These are phyloP conservation scores for Linnemannia zychae DNA, from an alignment of 192 early-diverging fungal genomes.

Conservation along the genomic window DNA sequence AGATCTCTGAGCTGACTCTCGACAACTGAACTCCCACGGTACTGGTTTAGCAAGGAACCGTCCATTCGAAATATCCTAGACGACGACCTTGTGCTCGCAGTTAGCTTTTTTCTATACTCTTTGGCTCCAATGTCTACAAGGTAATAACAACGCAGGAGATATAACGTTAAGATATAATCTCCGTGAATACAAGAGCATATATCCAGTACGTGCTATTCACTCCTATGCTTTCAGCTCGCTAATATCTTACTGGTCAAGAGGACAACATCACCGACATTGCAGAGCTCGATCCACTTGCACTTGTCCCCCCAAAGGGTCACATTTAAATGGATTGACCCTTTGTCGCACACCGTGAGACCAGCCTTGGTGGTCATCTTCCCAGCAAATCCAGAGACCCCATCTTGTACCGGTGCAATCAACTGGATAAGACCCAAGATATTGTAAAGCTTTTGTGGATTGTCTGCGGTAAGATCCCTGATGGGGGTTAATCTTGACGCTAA, in stretches of 20 bases:
- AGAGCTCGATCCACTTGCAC: background rate
- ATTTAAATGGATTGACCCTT: background rate
- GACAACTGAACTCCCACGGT: background rate
- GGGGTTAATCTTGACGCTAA: background rate
- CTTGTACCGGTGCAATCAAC: background rate
- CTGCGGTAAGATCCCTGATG: background rate
- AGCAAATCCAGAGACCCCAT: background rate
- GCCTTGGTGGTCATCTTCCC: background rate
- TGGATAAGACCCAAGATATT: background rate
- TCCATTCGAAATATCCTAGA: slow-evolving; percentile 1
- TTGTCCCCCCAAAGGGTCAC: background rate
- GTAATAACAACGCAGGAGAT: background rate
- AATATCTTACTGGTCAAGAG: background rate
- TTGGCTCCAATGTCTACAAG: background rate
- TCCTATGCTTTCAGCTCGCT: no score
- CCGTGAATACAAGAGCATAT: no score
- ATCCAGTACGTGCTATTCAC: no score
- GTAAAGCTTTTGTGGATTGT: background rate
- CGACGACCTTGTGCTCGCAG: background rate
- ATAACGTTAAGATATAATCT: background rate
- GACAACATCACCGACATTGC: background rate
- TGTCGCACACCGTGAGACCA: background rate
- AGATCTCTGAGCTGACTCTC: background rate
- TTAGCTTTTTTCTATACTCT: background rate
- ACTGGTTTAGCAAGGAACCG: background rate